A percentile compares a stretch with the other conserved stretches of the same genome.
phyloP scores from a whole-genome alignment of 2,329 filamentous ascomycete genomes.

The Fusarium beomiforme region DNA sequence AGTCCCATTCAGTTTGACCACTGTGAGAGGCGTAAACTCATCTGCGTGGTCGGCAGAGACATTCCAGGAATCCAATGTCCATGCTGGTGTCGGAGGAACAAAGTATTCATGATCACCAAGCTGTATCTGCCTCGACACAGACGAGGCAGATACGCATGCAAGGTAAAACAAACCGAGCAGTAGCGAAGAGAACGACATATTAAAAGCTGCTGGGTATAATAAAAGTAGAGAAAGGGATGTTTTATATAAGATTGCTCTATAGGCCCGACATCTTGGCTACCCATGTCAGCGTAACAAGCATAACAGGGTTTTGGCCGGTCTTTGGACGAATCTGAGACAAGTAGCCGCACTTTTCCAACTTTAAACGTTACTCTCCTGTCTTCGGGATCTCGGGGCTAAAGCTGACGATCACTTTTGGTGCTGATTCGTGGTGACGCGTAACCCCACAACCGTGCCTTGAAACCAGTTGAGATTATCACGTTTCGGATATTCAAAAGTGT shows the following conservation, averaged over 20 bases:
- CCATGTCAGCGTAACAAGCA: background rate
- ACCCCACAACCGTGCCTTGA: background rate
- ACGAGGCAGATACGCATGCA: background rate
- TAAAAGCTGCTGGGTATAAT: background rate
- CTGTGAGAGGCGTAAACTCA: constrained; percentile 15
- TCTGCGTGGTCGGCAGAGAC: background rate
- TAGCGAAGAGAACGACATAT: background rate
- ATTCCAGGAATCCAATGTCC: constrained; percentile 15
- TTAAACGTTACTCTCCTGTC: no score
- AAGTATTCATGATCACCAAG: constrained; percentile 16
- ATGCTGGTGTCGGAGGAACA: constrained; percentile 3
- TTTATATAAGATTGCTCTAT: background rate
- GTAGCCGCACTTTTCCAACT: no score
- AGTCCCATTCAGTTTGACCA: background rate
- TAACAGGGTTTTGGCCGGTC: background rate
- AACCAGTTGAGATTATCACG: background rate
- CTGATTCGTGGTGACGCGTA: background rate
- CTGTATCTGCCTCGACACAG: constrained; percentile 22
- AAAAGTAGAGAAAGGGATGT: background rate
- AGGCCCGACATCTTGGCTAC: background rate
- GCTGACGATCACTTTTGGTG: background rate
- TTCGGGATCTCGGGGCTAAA: background rate
- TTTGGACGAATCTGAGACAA: no score
- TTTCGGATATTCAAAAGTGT: background rate
- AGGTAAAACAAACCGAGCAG: background rate